Conservation (phyloP, 139 green algal species). For the Chlorella ohadii region DNA sequence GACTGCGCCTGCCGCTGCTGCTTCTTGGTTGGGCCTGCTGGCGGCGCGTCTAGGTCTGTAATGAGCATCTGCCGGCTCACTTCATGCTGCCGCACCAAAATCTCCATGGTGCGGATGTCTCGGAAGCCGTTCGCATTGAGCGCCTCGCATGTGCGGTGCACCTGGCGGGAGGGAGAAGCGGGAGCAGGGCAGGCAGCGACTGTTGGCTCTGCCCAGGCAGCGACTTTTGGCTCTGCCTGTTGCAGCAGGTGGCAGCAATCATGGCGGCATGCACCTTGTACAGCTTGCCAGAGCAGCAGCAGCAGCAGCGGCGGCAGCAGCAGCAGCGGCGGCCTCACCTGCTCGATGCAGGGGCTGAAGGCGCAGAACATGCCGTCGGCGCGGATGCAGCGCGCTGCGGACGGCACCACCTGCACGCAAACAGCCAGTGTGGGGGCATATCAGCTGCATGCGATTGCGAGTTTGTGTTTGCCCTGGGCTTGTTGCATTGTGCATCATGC, state of each 20-base stretch:
- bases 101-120: constrained; percentile 82
- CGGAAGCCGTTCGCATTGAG: constrained; percentile 74
- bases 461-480: too few species aligned
- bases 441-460: too few species aligned
- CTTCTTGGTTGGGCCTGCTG: neutral
- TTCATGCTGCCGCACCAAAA: constrained; percentile 86
- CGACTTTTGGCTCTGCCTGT: too few species aligned
- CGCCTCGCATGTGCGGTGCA: constrained; percentile 85
- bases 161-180: constrained; percentile 27
- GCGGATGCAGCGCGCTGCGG: constrained; percentile 70
- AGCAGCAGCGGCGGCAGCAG: too few species aligned
- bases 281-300: too few species aligned
- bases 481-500: too few species aligned
- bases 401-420: constrained; percentile 72
- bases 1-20: neutral
- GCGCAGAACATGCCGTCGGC: constrained; percentile 85
- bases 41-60: neutral
- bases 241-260: too few species aligned
- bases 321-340: constrained; percentile 50
- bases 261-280: too few species aligned
- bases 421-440: too few species aligned
- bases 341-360: constrained; percentile 99
- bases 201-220: too few species aligned
- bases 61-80: constrained; percentile 50
- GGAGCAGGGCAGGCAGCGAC: too few species aligned